Conservation (phyloP, 169 alveolate genomes). For the Plasmodium gallinaceum region DNA sequence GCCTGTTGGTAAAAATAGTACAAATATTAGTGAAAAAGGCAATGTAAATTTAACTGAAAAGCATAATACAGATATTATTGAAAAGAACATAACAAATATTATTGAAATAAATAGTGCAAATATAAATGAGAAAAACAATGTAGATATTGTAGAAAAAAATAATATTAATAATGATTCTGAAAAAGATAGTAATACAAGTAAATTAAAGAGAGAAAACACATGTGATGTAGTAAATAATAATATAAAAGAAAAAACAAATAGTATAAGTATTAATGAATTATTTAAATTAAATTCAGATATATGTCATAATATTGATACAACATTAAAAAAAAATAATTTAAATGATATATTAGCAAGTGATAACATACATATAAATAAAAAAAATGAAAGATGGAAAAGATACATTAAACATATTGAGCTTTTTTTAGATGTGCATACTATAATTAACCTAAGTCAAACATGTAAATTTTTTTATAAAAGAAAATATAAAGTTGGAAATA, state of each 20-base stretch:
- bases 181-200: conserved; percentile 8
- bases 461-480: conserved; percentile 80
- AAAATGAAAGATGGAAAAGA: conserved; percentile 81
- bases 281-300: conserved; percentile 40
- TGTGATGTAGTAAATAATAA: conserved; percentile 24
- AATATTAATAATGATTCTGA: background rate
- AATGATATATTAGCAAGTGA: conserved; percentile 42
- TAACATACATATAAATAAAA: conserved; percentile 7
- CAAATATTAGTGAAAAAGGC: background rate
- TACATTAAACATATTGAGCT: conserved; percentile 80
- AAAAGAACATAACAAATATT: conserved; percentile 3
- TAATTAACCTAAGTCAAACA: conserved; percentile 84
- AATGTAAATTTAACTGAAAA: background rate
- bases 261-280: conserved; percentile 61
- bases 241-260: conserved; percentile 32
- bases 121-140: conserved; percentile 12
- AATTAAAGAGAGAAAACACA: conserved; percentile 30
- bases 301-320: conserved; percentile 25
- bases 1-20: background rate
- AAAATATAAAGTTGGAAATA: conserved; percentile 78
- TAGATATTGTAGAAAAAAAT: background rate
- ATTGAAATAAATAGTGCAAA: conserved; percentile 22
- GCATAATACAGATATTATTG: background rate
- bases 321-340: conserved; percentile 37
- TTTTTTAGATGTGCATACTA: conserved; percentile 83